phyloP scores from a whole-genome alignment of 306 rosid species.

The Rubus idaeus region DNA sequence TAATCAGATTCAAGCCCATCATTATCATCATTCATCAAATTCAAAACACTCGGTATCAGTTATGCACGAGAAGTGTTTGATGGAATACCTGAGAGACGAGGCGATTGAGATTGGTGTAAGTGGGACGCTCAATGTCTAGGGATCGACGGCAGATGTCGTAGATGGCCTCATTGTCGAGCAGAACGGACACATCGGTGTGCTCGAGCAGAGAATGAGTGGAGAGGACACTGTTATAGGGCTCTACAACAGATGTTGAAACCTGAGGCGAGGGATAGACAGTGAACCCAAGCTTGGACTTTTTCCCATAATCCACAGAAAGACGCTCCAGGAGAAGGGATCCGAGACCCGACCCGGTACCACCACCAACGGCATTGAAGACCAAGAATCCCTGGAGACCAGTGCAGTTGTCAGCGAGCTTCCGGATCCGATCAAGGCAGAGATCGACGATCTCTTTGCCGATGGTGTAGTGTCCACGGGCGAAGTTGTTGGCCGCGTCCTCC shows the following conservation, averaged over 20 bases:
- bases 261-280: constrained; percentile 87
- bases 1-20: not conserved
- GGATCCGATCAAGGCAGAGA: constrained; percentile 81
- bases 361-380: constrained; percentile 89
- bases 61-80: not conserved
- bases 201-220: constrained; percentile 89
- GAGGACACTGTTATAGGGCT: constrained; percentile 88
- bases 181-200: constrained; percentile 77
- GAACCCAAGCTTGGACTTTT: constrained; percentile 77
- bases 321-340: constrained; percentile 84
- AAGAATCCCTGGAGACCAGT: constrained; percentile 86
- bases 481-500: constrained; percentile 92
- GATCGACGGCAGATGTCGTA: constrained; percentile 84
- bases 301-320: constrained; percentile 80
- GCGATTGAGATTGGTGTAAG: constrained; percentile 85
- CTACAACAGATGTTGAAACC: constrained; percentile 88
- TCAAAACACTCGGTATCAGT: not conserved
- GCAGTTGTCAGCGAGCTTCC: constrained; percentile 83
- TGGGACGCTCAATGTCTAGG: constrained; percentile 82
- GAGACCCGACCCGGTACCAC: constrained; percentile 86
- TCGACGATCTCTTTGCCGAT: constrained; percentile 90
- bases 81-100: constrained; percentile 67
- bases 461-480: constrained; percentile 89
- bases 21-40: not conserved
- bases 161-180: constrained; percentile 84